A percentile compares a stretch with the other conserved stretches of the same genome.
Conservation (phyloP, 768 basidiomycete genomes). For the Pulveroboletus sp. region DNA sequence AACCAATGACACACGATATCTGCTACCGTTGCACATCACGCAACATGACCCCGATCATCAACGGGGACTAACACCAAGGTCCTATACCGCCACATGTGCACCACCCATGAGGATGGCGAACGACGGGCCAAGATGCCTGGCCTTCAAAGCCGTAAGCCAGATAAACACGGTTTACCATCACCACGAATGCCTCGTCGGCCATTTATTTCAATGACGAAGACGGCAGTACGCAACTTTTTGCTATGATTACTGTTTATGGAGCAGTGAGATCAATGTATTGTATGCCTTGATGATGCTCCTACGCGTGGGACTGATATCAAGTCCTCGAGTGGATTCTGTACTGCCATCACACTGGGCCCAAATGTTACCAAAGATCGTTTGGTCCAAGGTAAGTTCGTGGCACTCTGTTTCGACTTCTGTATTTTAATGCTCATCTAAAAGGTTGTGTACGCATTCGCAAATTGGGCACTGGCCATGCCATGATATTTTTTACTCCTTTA, state of each 20-base stretch:
- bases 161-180: conserved; percentile 15
- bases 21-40: conserved; percentile 15
- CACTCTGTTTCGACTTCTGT: too few species aligned
- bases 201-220: conserved; percentile 35
- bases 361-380: conserved; percentile 50
- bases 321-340: conserved; percentile 34
- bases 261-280: conserved; percentile 37
- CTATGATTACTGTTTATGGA: conserved; percentile 7
- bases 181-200: conserved; percentile 32
- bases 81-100: conserved; percentile 25
- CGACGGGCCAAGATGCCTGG: conserved; percentile 40
- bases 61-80: conserved; percentile 36
- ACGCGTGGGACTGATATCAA: conserved; percentile 47
- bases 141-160: conserved; percentile 37
- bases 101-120: conserved; percentile 3
- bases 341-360: conserved; percentile 34
- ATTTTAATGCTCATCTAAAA: neutral
- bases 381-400: conserved; percentile 33
- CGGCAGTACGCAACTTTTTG: neutral
- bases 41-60: conserved; percentile 29
- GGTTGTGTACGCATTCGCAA: conserved; percentile 51
- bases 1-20: conserved; percentile 45
- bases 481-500: conserved; percentile 44
- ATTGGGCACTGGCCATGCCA: conserved; percentile 40
- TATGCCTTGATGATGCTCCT: conserved; percentile 54